Base-by-base conservation (phyloP, 2,329 filamentous ascomycete genomes). In the Venturia aucupariae region DNA sequence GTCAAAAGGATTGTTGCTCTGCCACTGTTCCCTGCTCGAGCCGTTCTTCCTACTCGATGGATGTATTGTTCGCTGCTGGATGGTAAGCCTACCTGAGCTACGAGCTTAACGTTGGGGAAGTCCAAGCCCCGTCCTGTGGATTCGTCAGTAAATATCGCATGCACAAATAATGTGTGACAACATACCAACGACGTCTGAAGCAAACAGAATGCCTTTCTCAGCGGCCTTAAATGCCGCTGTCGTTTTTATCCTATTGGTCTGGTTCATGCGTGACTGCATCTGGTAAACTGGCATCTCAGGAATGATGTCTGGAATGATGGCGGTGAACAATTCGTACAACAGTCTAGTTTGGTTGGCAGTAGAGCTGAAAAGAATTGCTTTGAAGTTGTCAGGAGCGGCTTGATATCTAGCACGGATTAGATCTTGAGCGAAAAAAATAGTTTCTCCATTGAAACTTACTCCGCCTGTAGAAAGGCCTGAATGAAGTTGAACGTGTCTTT, bases 1-100 rank as follows among this genome's bases (percentile, higher is more conserved):
- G 80, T 82, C 54, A 85, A 75, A 19, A 84, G 68, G 62, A 84
- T 80, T 64, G 84, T 75, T 15, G 82, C 82, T 46, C 81, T 79
- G 13, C 82, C 82, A 60, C 84, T 80, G 73, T 90, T 89, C 67
- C 86, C 85, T 35, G 89, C 89, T 71, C 90, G 87, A 64, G 75
- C 80, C 7, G 80, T 82, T 64, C 80, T 77, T 64, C 94, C 94
- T 75, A 99, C 97, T 46, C 94, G 88, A 78, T 99, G 94, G 39
- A 99, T 94, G 71, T 97, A 97, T 73, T 97, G 93, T 76, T 97
- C 94, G 48, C 93, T 92, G 0, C 93, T 97, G 66, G 97, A 78
- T 38, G 92, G 94, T 78, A 97, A 97, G 0, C 92, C 96, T 60
- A 95, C 86, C 72, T 99, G 97, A 72, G 97, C 86, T 63, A 99